Conservation (phyloP, 2,329 filamentous ascomycete species). For the Talaromyces amestolkiae region DNA sequence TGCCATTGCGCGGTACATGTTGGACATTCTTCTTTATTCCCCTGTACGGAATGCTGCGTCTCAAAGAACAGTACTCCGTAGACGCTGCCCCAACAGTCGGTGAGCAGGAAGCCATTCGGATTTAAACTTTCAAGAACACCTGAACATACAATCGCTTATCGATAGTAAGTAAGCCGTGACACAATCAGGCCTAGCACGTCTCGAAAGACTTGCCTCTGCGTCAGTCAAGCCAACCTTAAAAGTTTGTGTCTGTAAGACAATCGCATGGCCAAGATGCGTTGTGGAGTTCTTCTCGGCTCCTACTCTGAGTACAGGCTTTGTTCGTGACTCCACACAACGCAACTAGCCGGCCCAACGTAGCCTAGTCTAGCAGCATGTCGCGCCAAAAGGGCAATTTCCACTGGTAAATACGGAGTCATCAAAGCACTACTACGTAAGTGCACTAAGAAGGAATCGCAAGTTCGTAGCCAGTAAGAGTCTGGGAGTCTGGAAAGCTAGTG, state of each 20-base stretch:
- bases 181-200: background rate
- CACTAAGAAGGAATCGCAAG: background rate
- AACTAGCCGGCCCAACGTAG: background rate
- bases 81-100: background rate
- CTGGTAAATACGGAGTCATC: background rate
- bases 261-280: background rate
- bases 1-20: no score
- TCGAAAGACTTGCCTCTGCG: background rate
- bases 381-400: conserved; percentile 11
- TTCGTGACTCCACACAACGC: background rate
- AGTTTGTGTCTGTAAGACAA: background rate
- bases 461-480: no score
- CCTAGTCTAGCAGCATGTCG: background rate
- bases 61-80: background rate
- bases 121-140: background rate
- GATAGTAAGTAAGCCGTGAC: background rate
- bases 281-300: background rate
- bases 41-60: background rate
- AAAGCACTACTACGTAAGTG: background rate
- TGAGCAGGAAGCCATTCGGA: background rate
- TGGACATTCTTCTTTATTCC: background rate
- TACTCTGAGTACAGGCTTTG: background rate
- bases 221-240: background rate
- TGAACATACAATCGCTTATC: background rate
- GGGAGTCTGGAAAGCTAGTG: background rate